Base-by-base conservation (phyloP, 257 asterid genomes). In the Penstemon eatonii region DNA sequence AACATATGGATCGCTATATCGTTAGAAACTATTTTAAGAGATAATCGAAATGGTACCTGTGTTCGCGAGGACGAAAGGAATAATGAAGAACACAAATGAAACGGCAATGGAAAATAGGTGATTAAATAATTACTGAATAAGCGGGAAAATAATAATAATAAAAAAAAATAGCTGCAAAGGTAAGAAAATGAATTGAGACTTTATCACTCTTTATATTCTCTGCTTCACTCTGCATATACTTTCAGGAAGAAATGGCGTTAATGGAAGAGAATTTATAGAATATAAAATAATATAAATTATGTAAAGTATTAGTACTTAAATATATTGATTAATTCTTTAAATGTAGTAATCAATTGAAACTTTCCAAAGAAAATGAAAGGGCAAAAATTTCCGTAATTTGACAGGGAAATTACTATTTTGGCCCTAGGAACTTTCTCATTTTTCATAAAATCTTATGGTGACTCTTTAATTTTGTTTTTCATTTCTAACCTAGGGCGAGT, bases 211-310 rank as follows among this genome's bases (percentile, higher is more conserved):
- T 52, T 36, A 51, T 75, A 56, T 46, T 43, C 65, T 42, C 50
- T 50, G 78, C 72, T 72, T 60, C 70, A 44, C 56, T 64, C 44
- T 46, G 67, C 44, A 57, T 55, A 44, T 60, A 60, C 60, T 65
- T 65, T 69, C 60, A 55, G 60, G 78, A 59, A 79, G 63, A 37
- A 52, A 60, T 54, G 66, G 78, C 61, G 51, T 38, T 61, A 60
- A 49, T 71, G 76, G 56, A 43, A 41, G 65, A 39, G 11, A 52
- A 25, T 52, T 33, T 44, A 56, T 54, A 47, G 18, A 59, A 49
- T 7, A 60, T 42, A 25, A 25, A 25, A 25, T 25, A 25, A n/a
- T n/a, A n/a, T 25, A 25, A 25, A 25, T 25, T 25, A 25, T 25
- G 33, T 25, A 25, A 1, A 25, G 33, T 25, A 25, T 25, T 1